These are phyloP conservation scores for Paraconiothyrium brasiliense DNA, from an alignment of 2,329 filamentous ascomycete genomes.

Conservation along the genomic window DNA sequence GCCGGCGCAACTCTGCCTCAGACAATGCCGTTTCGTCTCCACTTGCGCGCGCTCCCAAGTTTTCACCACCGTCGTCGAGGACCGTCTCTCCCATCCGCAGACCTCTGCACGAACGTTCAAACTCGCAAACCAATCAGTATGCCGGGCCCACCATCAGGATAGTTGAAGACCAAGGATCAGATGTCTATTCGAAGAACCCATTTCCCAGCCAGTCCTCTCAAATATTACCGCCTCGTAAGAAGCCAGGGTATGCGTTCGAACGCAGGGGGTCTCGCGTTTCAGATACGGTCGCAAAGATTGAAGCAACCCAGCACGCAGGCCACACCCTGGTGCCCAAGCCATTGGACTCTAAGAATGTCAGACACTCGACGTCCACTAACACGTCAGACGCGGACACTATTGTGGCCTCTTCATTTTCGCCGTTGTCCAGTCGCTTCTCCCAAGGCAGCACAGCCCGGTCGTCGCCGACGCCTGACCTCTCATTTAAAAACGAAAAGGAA, in stretches of 20 bases:
- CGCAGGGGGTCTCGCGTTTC: slow-evolving; percentile 51
- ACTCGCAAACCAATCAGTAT: slow-evolving; percentile 48
- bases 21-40: slow-evolving; percentile 36
- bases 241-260: slow-evolving; percentile 50
- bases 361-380: slow-evolving; percentile 50
- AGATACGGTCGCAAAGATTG: slow-evolving; percentile 50
- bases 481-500: slow-evolving; percentile 39
- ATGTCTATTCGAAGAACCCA: slow-evolving; percentile 51
- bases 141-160: slow-evolving; percentile 53
- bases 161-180: slow-evolving; percentile 42
- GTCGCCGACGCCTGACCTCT: slow-evolving; percentile 42
- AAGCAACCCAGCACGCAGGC: slow-evolving; percentile 31
- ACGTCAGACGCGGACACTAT: slow-evolving; percentile 51
- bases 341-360: slow-evolving; percentile 45
- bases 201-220: slow-evolving; percentile 52
- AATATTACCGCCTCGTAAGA: slow-evolving; percentile 50
- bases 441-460: slow-evolving; percentile 51
- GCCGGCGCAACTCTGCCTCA: slow-evolving; percentile 36
- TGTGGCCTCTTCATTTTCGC: slow-evolving; percentile 47
- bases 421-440: slow-evolving; percentile 50
- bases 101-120: slow-evolving; percentile 51
- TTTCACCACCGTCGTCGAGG: slow-evolving; percentile 42
- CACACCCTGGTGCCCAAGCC: slow-evolving; percentile 45
- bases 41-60: slow-evolving; percentile 41
- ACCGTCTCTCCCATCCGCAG: slow-evolving; percentile 45